These are phyloP conservation scores for Scutellaria baicalensis DNA, from an alignment of 257 asterid species.

Conservation along the genomic window DNA sequence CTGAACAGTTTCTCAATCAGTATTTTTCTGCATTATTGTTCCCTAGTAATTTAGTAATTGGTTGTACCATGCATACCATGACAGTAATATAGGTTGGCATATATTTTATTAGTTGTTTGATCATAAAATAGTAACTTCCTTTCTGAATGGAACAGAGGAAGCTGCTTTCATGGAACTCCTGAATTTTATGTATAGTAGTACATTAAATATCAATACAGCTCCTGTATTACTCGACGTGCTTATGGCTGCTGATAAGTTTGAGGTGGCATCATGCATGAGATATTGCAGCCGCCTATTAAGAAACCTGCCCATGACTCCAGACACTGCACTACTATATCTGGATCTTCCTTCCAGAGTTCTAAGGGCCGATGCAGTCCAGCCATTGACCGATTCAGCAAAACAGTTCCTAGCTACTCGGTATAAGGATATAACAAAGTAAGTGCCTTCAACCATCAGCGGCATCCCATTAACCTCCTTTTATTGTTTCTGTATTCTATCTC, in stretches of 20 bases:
- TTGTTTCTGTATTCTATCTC: too few species aligned
- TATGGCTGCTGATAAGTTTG: constrained; percentile 95
- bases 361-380: constrained; percentile 85
- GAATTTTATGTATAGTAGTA: constrained; percentile 83
- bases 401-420: constrained; percentile 72
- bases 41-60: not conserved
- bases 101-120: not conserved
- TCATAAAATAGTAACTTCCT: not conserved
- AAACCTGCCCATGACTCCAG: constrained; percentile 80
- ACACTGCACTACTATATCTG: constrained; percentile 72
- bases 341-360: constrained; percentile 78
- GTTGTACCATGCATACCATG: not conserved
- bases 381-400: constrained; percentile 76
- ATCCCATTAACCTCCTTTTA: not conserved
- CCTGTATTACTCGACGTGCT: constrained; percentile 76
- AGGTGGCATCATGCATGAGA: constrained; percentile 93
- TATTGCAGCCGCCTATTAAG: constrained; percentile 72
- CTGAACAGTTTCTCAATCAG: not conserved
- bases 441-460: not conserved
- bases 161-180: constrained; percentile 92
- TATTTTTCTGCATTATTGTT: not conserved
- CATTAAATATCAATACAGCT: constrained; percentile 50
- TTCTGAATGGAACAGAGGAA: constrained; percentile 69
- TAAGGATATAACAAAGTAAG: constrained; percentile 72
- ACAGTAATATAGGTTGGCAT: not conserved